phyloP scores from a whole-genome alignment of 805 yeast species.

The Torulaspora franciscae region DNA sequence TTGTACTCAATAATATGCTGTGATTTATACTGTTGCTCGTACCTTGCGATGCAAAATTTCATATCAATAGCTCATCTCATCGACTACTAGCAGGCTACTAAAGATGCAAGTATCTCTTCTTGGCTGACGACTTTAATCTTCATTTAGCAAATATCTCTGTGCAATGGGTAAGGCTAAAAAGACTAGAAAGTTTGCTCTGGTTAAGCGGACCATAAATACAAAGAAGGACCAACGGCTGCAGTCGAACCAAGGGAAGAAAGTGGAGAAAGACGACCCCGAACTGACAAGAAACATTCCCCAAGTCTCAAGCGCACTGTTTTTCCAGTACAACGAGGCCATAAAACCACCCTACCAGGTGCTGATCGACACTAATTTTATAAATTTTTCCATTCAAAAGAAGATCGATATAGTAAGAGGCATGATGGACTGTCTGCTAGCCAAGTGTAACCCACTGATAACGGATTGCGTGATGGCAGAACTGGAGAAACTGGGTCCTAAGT shows the following conservation, averaged over 20 bases:
- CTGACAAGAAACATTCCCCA: slow-evolving; percentile 75
- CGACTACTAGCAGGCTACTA: not conserved
- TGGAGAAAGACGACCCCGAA: slow-evolving; percentile 64
- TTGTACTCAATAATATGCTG: too few relatives aligned
- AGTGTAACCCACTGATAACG: slow-evolving; percentile 91
- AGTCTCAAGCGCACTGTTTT: slow-evolving; percentile 90
- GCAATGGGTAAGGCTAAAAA: slow-evolving; percentile 94
- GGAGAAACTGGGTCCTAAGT: slow-evolving; percentile 92
- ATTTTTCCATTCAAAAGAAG: slow-evolving; percentile 93
- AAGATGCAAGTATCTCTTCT: not conserved
- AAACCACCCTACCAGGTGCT: slow-evolving; percentile 98
- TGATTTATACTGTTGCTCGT: slow-evolving; percentile 1
- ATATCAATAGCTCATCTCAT: slow-evolving; percentile 10
- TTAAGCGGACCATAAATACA: slow-evolving; percentile 69
- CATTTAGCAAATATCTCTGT: not conserved
- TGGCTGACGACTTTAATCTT: not conserved
- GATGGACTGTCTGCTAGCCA: slow-evolving; percentile 93
- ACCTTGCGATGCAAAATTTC: slow-evolving; percentile 10
- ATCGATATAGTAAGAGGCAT: slow-evolving; percentile 91
- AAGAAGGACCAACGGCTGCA: slow-evolving; percentile 62
- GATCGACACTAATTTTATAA: slow-evolving; percentile 94
- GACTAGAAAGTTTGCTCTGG: slow-evolving; percentile 93
- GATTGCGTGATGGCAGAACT: slow-evolving; percentile 98
- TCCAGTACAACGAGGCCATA: slow-evolving; percentile 88
- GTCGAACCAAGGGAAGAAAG: slow-evolving; percentile 38